Base-by-base conservation (phyloP, 2,329 filamentous ascomycete species). In the Emmonsia crescens region DNA sequence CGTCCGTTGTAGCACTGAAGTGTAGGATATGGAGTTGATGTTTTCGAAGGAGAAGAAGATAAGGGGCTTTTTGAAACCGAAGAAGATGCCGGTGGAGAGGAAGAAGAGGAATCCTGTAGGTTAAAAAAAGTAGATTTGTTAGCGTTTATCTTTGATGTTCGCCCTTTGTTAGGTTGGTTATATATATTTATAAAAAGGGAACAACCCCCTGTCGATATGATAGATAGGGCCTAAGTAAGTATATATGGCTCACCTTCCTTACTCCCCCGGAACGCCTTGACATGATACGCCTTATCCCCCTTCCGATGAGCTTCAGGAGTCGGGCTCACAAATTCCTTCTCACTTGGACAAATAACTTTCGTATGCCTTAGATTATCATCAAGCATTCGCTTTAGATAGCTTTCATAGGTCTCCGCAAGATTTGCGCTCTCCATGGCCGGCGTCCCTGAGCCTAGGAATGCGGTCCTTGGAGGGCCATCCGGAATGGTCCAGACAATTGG, bases 1-100 rank as follows among this genome's bases (percentile, higher is more conserved):
- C 0, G 85, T 87, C 40, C 84, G 81, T 66, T 85, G 83, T 6
- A 87, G 76, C 21, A 87, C 82, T 48, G 82, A 83, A 3, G 84
- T 86, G 73, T 86, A 87, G 46, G 82, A 84, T 54, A 86, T 80
- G 27, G 80, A 81, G 59, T 82, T 81, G 62, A 87, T 78, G 42
- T 77, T 75, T 56, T 80, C 78, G 63, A 87, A 85, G 9, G 83
- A 78, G 68, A 86, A 85, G 74, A 83, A 86, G 9, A 81, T 71
- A 29, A 87, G 75, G 0, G 85, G 85, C 68, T 87, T 87, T 68
- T 86, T 86, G 77, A 85, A 87, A 48, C 82, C 84, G 68, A 83
- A 87, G 48, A 87, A 71, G 56, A 87, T 83, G 38, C 85, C 85
- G 9, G 78, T 80, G 24, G 81, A 77, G 12, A 86, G 78, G 70